Percentiles rank a stretch among this genome's conserved stretches.
Conservation (phyloP, 331 rosid genomes). For the Malus hybrid region DNA sequence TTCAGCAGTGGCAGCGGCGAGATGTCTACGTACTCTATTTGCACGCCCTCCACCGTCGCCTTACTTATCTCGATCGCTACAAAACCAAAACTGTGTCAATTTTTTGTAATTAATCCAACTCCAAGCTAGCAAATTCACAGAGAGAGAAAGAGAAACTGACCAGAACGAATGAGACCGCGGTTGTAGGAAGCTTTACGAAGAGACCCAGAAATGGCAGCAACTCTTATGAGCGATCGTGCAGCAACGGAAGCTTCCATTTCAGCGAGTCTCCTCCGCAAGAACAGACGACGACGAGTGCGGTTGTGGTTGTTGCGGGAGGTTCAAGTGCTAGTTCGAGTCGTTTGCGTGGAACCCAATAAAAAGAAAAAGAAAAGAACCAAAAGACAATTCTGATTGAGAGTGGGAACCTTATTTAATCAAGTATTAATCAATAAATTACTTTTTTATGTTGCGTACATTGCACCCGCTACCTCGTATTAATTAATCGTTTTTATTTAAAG, state of each 20-base stretch:
- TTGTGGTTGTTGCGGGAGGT: too few species aligned
- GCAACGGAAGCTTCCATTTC: neutral
- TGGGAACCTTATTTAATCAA: too few species aligned
- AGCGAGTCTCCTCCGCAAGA: too few species aligned
- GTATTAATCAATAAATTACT: too few species aligned
- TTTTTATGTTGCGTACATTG: too few species aligned
- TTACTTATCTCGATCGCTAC: constrained; percentile 41
- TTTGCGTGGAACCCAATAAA: too few species aligned
- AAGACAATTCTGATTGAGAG: too few species aligned
- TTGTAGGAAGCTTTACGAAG: constrained; percentile 45
- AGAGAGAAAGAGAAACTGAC: neutral
- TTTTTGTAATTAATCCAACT: neutral
- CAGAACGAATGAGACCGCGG: constrained; percentile 42
- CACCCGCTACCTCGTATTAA: too few species aligned
- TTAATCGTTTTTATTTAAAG: too few species aligned
- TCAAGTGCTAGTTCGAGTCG: too few species aligned
- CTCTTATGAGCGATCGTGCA: constrained; percentile 20
- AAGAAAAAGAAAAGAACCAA: too few species aligned
- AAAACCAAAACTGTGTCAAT: neutral
- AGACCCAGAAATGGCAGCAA: constrained; percentile 58
- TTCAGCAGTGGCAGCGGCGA: constrained; percentile 55
- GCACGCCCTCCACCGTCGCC: constrained; percentile 25
- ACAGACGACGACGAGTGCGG: too few species aligned
- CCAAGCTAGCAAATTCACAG: neutral
- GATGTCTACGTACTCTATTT: constrained; percentile 50